Evolutionary conservation across 2,329 filamentous ascomycete genomes (phyloP), one percentile per base, ranked within the genome.

Genomic region (Incumbomyces delicatus): DNA sequence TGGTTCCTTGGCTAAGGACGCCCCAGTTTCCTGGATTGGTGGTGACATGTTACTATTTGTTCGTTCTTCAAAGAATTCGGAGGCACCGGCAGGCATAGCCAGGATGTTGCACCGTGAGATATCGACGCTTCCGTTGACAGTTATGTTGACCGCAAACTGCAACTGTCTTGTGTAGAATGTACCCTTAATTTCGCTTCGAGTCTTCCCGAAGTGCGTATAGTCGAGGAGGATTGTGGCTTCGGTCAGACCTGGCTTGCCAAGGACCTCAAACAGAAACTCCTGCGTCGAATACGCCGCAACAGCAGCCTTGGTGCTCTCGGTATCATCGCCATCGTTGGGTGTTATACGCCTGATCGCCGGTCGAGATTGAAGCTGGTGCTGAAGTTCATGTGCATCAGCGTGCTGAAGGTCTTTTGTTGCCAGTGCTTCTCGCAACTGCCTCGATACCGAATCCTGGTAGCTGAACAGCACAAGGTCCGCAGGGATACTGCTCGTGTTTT

Each of bases 121-220:
- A 59, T 95, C 87, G 20, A 95, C 74, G 58, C 87, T 92, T 2
- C 88, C 85, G 60, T 95, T 95, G 40, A 96, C 90, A 4, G 90
- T 95, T 13, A 95, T 78, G 0, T 83, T 86, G 48, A 96, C 70
- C 12, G 87, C 85, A 22, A 94, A 72, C 14, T 82, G 81, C 13
- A 94, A 75, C 60, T 92, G 86, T 33, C 89, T 77, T 0, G 89
- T 95, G 60, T 88, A 87, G 59, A 95, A 94, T 30, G 78, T 75
- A 31, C 83, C 80, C 18, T 76, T 73, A 1, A 89, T 68, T 47
- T 88, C 79, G 11, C 77, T 75, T n/a, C 73, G 73, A 4, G 80
- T 71, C 29, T 80, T 75, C 1, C 86, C 86, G n/a, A 95, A 72
- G 60, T 84, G 75, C 2, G 85, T 86, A 61, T 95, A 95, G 64